Conservation (phyloP, 805 yeast genomes). For the Metschnikowia gelsemii region DNA sequence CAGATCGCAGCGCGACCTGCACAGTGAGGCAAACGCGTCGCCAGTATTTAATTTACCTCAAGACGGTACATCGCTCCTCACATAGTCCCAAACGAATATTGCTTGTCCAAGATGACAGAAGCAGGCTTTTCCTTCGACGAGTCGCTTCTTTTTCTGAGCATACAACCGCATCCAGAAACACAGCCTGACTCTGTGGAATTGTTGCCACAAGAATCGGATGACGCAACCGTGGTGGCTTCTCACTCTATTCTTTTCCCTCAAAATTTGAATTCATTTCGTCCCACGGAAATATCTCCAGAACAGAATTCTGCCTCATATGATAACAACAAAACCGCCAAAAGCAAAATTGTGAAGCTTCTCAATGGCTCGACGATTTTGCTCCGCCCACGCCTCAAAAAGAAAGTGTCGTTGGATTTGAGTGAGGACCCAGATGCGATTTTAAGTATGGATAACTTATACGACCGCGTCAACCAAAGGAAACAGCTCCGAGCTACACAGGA, state of each 20-base stretch:
- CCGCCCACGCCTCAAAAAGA: conserved; percentile 11
- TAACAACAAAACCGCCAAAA: neutral
- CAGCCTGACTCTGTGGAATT: neutral
- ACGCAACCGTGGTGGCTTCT: neutral
- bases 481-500: conserved; percentile 12
- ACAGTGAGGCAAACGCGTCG: no score
- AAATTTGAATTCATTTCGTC: neutral
- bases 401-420: neutral
- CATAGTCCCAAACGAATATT: no score
- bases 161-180: neutral
- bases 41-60: neutral
- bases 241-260: conserved; percentile 10
- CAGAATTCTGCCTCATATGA: neutral
- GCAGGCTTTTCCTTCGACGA: conserved; percentile 17
- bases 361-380: conserved; percentile 17
- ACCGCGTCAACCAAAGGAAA: conserved; percentile 17
- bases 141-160: conserved; percentile 14
- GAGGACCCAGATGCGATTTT: conserved; percentile 16
- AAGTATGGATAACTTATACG: conserved; percentile 19
- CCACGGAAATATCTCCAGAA: neutral
- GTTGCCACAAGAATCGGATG: neutral
- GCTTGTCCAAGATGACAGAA: conserved; percentile 13
- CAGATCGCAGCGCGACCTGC: no score
- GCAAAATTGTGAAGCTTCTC: conserved; percentile 14
- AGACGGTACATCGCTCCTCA: no score